phyloP scores from a whole-genome alignment of 108 stramenopile genomes.

The Skeletonema grethae region DNA sequence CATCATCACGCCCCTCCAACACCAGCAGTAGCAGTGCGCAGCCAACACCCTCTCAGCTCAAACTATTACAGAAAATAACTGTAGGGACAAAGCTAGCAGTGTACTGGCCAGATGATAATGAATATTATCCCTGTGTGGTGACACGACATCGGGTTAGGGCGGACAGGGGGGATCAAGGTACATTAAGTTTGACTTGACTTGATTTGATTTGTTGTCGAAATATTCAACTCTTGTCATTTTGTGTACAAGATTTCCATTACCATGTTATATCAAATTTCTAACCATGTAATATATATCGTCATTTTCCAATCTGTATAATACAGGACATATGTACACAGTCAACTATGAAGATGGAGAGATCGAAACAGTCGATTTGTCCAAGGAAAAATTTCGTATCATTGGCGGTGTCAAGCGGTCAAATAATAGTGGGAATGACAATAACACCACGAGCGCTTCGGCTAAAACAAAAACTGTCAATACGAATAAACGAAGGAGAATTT shows the following conservation, averaged over 20 bases:
- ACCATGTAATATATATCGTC: too few species aligned
- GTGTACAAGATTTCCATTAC: too few species aligned
- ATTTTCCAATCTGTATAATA: too few species aligned
- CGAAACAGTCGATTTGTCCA: conserved; percentile 62
- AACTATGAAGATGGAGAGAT: conserved; percentile 76
- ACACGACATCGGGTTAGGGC: background rate
- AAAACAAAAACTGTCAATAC: conserved; percentile 9
- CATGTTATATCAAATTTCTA: too few species aligned
- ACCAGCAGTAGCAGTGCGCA: background rate
- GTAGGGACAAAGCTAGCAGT: conserved; percentile 53
- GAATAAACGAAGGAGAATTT: conserved; percentile 22
- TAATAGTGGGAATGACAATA: conserved; percentile 40
- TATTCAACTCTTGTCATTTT: too few species aligned
- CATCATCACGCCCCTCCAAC: background rate
- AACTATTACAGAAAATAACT: conserved; percentile 36
- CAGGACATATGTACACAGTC: background rate
- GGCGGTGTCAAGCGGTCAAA: conserved; percentile 12
- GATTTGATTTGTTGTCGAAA: too few species aligned
- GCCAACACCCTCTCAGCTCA: conserved; percentile 20
- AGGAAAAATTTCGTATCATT: conserved; percentile 50
- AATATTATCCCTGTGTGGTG: conserved; percentile 32
- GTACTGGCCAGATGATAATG: conserved; percentile 36
- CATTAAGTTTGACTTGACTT: too few species aligned
- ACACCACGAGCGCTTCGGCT: conserved; percentile 19
- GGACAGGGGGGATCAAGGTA: background rate